Evolutionary conservation across 371 early-diverging fungal species (phyloP).

Genomic region (Apophysomyces elegans): DNA sequence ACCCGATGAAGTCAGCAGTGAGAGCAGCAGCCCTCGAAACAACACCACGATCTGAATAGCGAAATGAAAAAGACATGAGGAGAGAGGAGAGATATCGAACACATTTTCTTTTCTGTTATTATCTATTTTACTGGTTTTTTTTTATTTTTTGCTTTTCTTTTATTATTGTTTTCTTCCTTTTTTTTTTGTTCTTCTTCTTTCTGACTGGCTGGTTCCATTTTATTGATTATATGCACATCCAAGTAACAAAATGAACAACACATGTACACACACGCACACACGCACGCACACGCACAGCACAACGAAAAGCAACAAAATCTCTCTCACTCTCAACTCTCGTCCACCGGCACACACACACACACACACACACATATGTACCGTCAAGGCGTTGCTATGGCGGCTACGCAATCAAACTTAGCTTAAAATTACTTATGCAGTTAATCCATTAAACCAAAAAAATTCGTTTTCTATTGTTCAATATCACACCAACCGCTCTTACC

Average conservation of each 20-base stretch:
- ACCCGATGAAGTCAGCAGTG: slow-evolving; percentile 1
- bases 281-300: not conserved
- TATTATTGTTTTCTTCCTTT: not conserved
- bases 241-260: not conserved
- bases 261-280: slow-evolving; percentile 1
- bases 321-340: not conserved
- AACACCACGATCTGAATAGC: slow-evolving; percentile 8
- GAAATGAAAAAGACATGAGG: slow-evolving; percentile 2
- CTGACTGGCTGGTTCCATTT: slow-evolving; percentile 3
- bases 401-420: not conserved
- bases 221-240: slow-evolving; percentile 8
- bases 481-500: not conserved
- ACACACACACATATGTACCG: not conserved
- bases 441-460: not conserved
- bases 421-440: slow-evolving; percentile 4
- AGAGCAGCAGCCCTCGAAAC: not conserved
- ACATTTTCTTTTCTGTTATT: not conserved
- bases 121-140: not conserved
- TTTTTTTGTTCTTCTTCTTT: not conserved
- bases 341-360: not conserved
- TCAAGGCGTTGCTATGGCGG: not conserved
- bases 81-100: slow-evolving; percentile 7
- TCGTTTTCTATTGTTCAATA: not conserved
- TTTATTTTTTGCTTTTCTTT: not conserved
- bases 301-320: too few relatives aligned